Evolutionary conservation across 176 grass and related monocot genomes (phyloP), one percentile per base, ranked within the genome.

Genomic region (Eleusine coracana): DNA sequence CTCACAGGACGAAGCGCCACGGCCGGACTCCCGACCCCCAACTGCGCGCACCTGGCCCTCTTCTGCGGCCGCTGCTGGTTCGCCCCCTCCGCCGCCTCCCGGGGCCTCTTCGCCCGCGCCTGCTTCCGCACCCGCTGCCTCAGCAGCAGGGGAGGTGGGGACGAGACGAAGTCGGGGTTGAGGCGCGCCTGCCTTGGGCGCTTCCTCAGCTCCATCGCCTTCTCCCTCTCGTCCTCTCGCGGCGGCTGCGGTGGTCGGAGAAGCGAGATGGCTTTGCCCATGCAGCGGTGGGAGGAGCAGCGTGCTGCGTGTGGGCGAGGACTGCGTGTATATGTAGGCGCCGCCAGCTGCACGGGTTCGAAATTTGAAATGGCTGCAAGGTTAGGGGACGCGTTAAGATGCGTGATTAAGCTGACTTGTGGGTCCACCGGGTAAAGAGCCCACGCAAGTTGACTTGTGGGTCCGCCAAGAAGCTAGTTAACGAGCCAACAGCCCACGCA

Each of bases 261-360:
- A 20, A 82, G 86, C 6, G 89, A 91, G 87, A 91, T 12, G 67
- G 81, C 66, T 31, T 89, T 85, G 79, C 86, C 86, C 92, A 94
- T 86, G 73, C 77, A 82, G 50, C 71, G 84, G 62, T 77, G 84
- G 77, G 73, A 78, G 77, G 81, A 78, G 77, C 63, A 66, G 77
- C 60, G 52, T 64, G 46, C 76, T 81, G 66, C 76, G 61, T 73
- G 67, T 17, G 51, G 55, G 65, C 63, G 74, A 56, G 29, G 44
- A 48, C 46, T 28, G 28, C 28, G 14, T 29, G 71, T 29, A 10
- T 91, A 86, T 87, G 81, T 89, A 89, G 36, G 81, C 36, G 78
- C 82, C 73, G 82, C 62, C 60, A 3, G 55, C 17, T 56, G 18
- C 52, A 9, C 23, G 55, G 25, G 25, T 76, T 94, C 83, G 64